A percentile compares a stretch with the other conserved stretches of the same genome.
Conservation (phyloP, 768 basidiomycete genomes). For the Mycena indigotica region DNA sequence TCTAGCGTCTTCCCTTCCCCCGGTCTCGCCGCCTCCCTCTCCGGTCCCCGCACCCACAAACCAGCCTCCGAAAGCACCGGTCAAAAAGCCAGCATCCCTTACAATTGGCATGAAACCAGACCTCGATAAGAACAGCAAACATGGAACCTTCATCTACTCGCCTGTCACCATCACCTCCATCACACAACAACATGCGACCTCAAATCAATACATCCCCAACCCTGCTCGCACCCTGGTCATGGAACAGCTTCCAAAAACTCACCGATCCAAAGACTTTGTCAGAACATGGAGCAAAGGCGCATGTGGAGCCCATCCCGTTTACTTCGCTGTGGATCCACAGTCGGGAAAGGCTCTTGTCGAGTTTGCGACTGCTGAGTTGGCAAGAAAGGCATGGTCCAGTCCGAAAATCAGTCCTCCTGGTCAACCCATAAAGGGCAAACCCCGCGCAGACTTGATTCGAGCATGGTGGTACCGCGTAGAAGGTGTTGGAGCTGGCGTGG, state of each 20-base stretch:
- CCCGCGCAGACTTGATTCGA: slow-evolving; percentile 46
- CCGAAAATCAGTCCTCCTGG: slow-evolving; percentile 42
- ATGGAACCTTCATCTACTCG: slow-evolving; percentile 45
- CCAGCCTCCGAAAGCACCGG: slow-evolving; percentile 16
- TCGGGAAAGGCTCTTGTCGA: slow-evolving; percentile 53
- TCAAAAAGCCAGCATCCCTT: slow-evolving; percentile 16
- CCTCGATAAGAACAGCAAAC: slow-evolving; percentile 46
- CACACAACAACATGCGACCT: slow-evolving; percentile 18
- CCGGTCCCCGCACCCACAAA: slow-evolving; percentile 22
- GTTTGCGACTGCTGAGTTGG: slow-evolving; percentile 47
- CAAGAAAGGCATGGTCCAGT: slow-evolving; percentile 52
- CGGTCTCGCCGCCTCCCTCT: slow-evolving; percentile 24
- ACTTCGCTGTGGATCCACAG: slow-evolving; percentile 43
- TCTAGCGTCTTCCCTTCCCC: slow-evolving; percentile 17
- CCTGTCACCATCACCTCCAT: slow-evolving; percentile 23
- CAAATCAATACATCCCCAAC: slow-evolving; percentile 42
- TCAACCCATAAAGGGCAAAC: slow-evolving; percentile 44
- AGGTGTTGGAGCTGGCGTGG: slow-evolving; percentile 40
- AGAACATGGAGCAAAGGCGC: slow-evolving; percentile 46
- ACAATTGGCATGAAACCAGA: slow-evolving; percentile 52
- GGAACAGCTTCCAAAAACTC: slow-evolving; percentile 54
- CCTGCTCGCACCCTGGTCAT: slow-evolving; percentile 56
- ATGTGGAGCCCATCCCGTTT: slow-evolving; percentile 39
- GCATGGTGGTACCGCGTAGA: slow-evolving; percentile 55
- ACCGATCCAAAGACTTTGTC: slow-evolving; percentile 45